A percentile compares a stretch with the other conserved stretches of the same genome.
phyloP scores from a whole-genome alignment of 345 rosid species.

The Trapa bicornis region DNA sequence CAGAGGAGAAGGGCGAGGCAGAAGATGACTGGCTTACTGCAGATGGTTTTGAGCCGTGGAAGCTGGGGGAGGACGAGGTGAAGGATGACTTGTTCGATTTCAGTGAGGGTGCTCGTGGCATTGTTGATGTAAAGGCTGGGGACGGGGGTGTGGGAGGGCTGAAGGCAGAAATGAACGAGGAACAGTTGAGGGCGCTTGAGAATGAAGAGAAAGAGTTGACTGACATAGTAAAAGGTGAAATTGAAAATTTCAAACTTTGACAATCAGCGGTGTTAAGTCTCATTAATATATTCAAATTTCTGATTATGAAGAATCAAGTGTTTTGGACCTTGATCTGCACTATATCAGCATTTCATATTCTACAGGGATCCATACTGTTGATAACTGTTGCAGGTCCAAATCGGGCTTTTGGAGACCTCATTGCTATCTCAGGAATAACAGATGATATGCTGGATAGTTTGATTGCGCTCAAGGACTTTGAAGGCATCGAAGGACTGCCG shows the following conservation, averaged over 20 bases:
- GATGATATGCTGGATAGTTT: conserved; percentile 89
- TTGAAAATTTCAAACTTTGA: neutral
- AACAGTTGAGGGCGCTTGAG: conserved; percentile 33
- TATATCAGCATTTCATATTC: neutral
- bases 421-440: conserved; percentile 82
- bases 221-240: conserved; percentile 45
- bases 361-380: conserved; percentile 2
- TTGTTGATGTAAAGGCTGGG: conserved; percentile 12
- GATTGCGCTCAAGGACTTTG: conserved; percentile 75
- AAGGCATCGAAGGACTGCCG: conserved; percentile 77
- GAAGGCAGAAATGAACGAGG: conserved; percentile 18
- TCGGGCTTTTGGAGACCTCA: conserved; percentile 90
- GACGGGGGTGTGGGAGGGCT: conserved; percentile 8
- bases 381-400: conserved; percentile 46
- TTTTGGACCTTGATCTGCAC: neutral
- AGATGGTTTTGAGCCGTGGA: conserved; percentile 32
- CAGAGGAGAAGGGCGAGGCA: conserved; percentile 7
- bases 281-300: neutral
- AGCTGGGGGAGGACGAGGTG: conserved; percentile 29
- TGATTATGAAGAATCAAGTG: neutral
- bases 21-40: conserved; percentile 23
- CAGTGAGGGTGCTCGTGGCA: conserved; percentile 13
- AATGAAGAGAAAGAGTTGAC: conserved; percentile 51
- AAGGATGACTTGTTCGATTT: conserved; percentile 28
- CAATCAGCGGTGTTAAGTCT: neutral